These are phyloP conservation scores for Marchantia polymorpha DNA, from an alignment of 225 moss, liverwort and hornwort species.

Conservation along the genomic window DNA sequence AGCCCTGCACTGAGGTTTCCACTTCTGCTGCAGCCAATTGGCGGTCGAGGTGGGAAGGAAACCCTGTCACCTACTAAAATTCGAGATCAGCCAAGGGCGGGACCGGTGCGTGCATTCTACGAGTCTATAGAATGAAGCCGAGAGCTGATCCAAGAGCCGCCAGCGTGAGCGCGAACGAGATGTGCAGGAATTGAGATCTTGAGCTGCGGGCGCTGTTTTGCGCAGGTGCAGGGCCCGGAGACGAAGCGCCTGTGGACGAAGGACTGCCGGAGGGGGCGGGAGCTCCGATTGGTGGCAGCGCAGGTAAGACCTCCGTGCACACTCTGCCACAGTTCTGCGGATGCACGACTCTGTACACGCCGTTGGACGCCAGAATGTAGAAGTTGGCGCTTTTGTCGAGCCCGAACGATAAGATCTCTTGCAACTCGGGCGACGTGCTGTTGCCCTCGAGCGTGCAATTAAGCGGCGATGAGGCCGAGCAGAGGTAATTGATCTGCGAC, in stretches of 20 bases:
- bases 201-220: not conserved
- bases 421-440: slow-evolving; percentile 16
- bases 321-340: slow-evolving; percentile 43
- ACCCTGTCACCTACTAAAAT: not conserved
- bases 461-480: slow-evolving; percentile 53
- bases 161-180: not conserved
- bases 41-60: not conserved
- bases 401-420: slow-evolving; percentile 57
- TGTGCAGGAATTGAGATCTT: not conserved
- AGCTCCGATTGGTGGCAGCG: slow-evolving; percentile 28
- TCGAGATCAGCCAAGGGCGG: not conserved
- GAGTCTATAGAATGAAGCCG: not conserved
- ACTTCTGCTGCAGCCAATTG: not conserved
- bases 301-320: slow-evolving; percentile 39
- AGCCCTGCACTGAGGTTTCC: not conserved
- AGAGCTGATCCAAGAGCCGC: not conserved
- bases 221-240: slow-evolving; percentile 2
- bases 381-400: slow-evolving; percentile 54
- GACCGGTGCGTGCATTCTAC: not conserved
- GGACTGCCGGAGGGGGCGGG: slow-evolving; percentile 11
- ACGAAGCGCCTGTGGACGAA: not conserved
- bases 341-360: slow-evolving; percentile 56
- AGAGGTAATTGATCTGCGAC: slow-evolving; percentile 38
- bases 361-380: slow-evolving; percentile 54
- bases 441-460: slow-evolving; percentile 40